These are phyloP conservation scores for Penicillium decumbens DNA, from an alignment of 2,329 filamentous ascomycete species.

Conservation along the genomic window DNA sequence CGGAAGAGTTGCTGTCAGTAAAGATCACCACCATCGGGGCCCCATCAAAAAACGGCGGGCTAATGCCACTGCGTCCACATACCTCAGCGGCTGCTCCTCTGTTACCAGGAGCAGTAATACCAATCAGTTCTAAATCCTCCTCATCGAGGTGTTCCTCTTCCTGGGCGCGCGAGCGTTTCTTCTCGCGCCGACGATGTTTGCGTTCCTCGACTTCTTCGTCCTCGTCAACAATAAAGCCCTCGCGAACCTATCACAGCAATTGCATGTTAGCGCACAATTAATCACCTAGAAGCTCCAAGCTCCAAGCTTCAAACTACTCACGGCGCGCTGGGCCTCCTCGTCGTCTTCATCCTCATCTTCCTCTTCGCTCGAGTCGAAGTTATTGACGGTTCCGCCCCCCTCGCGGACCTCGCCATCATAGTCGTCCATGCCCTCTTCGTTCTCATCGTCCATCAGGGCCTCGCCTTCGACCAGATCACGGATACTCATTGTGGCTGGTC, in stretches of 20 bases:
- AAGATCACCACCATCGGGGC: not conserved
- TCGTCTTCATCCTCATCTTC: slow-evolving; percentile 91
- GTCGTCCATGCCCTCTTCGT: slow-evolving; percentile 77
- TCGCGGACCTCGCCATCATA: slow-evolving; percentile 54
- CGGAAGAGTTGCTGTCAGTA: slow-evolving; percentile 13
- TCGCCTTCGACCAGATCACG: slow-evolving; percentile 73
- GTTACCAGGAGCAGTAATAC: slow-evolving; percentile 70
- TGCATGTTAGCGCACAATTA: slow-evolving; percentile 16
- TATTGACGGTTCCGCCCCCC: slow-evolving; percentile 38
- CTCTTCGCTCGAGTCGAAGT: slow-evolving; percentile 81
- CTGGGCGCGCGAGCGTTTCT: slow-evolving; percentile 66
- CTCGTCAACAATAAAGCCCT: slow-evolving; percentile 95
- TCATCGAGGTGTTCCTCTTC: slow-evolving; percentile 85
- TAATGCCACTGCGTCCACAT: slow-evolving; percentile 29
- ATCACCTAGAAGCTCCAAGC: not conserved
- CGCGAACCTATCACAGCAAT: slow-evolving; percentile 61
- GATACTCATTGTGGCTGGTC: slow-evolving; percentile 51
- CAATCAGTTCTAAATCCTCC: slow-evolving; percentile 93
- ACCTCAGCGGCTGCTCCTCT: slow-evolving; percentile 66
- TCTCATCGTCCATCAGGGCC: slow-evolving; percentile 79
- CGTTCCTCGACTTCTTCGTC: slow-evolving; percentile 73
- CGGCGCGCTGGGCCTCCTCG: slow-evolving; percentile 73
- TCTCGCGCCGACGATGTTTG: slow-evolving; percentile 57
- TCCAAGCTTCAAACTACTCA: slow-evolving; percentile 38
- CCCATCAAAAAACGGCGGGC: not conserved